phyloP scores from a whole-genome alignment of 164 flowering plant genomes.

The Dillenia suffruticosa region DNA sequence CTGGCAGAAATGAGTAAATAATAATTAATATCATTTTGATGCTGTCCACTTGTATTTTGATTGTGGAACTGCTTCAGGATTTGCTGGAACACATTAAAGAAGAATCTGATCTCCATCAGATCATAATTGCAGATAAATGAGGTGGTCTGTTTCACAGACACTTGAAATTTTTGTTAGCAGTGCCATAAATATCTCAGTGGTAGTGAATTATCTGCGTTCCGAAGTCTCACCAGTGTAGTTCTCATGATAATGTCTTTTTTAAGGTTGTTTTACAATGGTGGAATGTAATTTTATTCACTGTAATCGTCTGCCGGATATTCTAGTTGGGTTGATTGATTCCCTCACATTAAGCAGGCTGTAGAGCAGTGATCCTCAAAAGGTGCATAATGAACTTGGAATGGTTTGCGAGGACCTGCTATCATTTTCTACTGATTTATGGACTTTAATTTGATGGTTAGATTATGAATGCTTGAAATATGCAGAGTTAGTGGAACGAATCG shows the following conservation, averaged over 20 bases:
- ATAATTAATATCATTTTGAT: not conserved
- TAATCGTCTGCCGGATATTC: slow-evolving; percentile 44
- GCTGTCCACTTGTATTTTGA: not conserved
- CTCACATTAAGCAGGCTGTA: slow-evolving; percentile 43
- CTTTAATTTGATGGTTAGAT: too few relatives aligned
- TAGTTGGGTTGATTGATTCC: slow-evolving; percentile 66
- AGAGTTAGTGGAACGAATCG: too few relatives aligned
- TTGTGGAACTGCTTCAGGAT: slow-evolving; percentile 2
- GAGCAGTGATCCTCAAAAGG: slow-evolving; percentile 17
- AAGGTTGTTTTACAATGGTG: not conserved
- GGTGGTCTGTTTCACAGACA: slow-evolving; percentile 2
- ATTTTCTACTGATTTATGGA: too few relatives aligned
- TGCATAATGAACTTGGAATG: too few relatives aligned
- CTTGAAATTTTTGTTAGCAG: not conserved
- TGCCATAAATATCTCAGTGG: not conserved
- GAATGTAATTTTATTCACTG: not conserved
- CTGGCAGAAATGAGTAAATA: not conserved
- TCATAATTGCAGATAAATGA: slow-evolving; percentile 46
- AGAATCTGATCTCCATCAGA: slow-evolving; percentile 59
- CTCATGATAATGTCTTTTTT: not conserved
- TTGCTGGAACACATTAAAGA: slow-evolving; percentile 24
- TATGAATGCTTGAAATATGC: too few relatives aligned
- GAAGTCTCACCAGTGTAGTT: not conserved
- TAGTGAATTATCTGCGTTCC: not conserved
- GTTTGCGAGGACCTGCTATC: too few relatives aligned